These are phyloP conservation scores for Dioscorea dumetorum DNA, from an alignment of 106 monocot species.

Conservation along the genomic window DNA sequence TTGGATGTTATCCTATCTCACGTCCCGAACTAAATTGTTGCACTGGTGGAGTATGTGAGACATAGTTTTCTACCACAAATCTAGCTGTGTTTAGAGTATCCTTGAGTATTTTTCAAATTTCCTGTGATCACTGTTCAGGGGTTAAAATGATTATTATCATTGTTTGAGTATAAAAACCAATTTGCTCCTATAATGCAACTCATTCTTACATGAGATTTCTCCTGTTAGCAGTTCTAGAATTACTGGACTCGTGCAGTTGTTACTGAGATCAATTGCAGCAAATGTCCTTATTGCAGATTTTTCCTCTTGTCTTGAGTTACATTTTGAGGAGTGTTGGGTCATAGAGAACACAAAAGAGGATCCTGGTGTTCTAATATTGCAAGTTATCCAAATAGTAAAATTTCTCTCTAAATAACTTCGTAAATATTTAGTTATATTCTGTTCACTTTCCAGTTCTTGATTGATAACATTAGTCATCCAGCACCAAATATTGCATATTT, in stretches of 20 bases:
- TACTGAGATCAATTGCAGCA: conserved; percentile 67
- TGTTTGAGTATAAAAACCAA: background rate
- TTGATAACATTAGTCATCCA: conserved; percentile 82
- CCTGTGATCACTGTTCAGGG: background rate
- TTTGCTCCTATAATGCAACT: background rate
- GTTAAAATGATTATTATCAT: background rate
- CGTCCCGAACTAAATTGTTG: conserved; percentile 69
- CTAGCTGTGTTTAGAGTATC: conserved; percentile 62
- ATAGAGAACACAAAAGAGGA: conserved; percentile 81
- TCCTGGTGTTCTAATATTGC: conserved; percentile 79
- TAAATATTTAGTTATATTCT: background rate
- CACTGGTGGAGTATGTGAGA: conserved; percentile 81
- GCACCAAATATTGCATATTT: conserved; percentile 86
- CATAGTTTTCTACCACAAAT: conserved; percentile 70
- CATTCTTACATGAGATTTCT: background rate
- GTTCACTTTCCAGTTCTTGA: conserved; percentile 57
- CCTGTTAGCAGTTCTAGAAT: conserved; percentile 67
- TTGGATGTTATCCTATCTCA: conserved; percentile 84
- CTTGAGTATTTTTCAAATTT: conserved; percentile 38
- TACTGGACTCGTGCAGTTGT: conserved; percentile 69
- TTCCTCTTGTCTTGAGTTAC: conserved; percentile 84
- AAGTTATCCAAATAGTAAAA: too few species aligned
- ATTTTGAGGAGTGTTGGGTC: conserved; percentile 67
- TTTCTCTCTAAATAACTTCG: conserved; percentile 25
- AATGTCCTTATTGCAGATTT: conserved; percentile 76